Percentiles rank a stretch among this genome's conserved stretches.
phyloP scores from a whole-genome alignment of 2,329 filamentous ascomycete genomes.

The Botrytis paeoniae region DNA sequence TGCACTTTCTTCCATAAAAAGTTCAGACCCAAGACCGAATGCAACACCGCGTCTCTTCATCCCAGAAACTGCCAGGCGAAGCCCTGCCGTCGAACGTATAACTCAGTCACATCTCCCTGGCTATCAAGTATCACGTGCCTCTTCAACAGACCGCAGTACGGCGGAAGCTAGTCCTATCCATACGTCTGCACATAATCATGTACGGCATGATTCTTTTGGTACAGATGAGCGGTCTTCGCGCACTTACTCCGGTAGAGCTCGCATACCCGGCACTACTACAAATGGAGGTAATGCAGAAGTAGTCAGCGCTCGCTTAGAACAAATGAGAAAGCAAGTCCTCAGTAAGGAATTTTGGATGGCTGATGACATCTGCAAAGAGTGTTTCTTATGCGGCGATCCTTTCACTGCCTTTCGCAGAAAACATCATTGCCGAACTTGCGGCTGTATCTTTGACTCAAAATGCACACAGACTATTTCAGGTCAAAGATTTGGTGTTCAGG shows the following conservation, averaged over 20 bases:
- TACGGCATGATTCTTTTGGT: conserved; percentile 56
- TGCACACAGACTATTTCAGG: conserved; percentile 92
- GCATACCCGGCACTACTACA: conserved; percentile 55
- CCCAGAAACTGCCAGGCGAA: conserved; percentile 38
- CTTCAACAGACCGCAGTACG: conserved; percentile 56
- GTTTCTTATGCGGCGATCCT: conserved; percentile 83
- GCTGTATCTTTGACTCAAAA: conserved; percentile 97
- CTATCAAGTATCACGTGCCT: conserved; percentile 52
- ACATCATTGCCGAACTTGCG: conserved; percentile 92
- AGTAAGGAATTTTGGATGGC: conserved; percentile 99
- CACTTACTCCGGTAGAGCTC: conserved; percentile 46
- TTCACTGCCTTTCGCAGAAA: conserved; percentile 95
- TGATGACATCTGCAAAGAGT: conserved; percentile 96
- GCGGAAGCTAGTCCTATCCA: conserved; percentile 56
- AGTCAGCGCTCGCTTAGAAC: conserved; percentile 60
- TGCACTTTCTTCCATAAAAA: conserved; percentile 34
- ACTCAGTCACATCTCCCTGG: conserved; percentile 46
- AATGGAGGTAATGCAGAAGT: conserved; percentile 57
- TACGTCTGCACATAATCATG: conserved; percentile 56
- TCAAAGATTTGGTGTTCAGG: conserved; percentile 79
- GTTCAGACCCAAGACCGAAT: conserved; percentile 36
- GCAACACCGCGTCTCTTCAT: conserved; percentile 25
- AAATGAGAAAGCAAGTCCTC: conserved; percentile 81
- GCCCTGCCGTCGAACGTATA: conserved; percentile 39
- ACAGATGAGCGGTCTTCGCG: conserved; percentile 41